Evolutionary conservation across 1,284 basidiomycete species (phyloP).

Genomic region (Naganishia albida): DNA sequence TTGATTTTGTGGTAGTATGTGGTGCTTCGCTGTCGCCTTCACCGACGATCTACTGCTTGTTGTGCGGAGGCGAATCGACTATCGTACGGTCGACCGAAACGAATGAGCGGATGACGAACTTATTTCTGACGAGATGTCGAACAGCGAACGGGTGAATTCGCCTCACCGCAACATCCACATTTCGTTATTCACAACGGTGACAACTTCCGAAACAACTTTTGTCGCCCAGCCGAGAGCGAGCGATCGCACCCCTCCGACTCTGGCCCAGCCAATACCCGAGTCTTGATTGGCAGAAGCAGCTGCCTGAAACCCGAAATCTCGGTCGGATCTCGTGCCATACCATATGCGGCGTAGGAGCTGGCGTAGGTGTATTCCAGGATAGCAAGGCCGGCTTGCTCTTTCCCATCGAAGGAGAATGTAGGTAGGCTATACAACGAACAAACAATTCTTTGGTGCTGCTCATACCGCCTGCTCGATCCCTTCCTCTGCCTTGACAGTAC

Average conservation of each 20-base stretch:
- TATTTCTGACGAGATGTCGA: not conserved
- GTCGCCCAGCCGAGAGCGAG: constrained; percentile 3
- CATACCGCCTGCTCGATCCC: constrained; percentile 3
- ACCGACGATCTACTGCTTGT: too few species aligned
- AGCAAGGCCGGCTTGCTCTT: too few species aligned
- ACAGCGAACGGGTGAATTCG: not conserved
- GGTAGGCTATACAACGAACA: not conserved
- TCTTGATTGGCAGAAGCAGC: constrained; percentile 1
- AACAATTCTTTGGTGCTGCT: not conserved
- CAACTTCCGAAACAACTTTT: constrained; percentile 20
- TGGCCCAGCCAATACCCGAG: constrained; percentile 4
- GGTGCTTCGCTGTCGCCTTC: too few species aligned
- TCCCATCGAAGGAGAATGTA: not conserved
- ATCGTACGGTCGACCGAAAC: too few species aligned
- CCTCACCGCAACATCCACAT: not conserved
- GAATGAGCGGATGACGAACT: not conserved
- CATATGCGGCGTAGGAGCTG: too few species aligned
- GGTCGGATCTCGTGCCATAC: not conserved
- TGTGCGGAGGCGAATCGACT: too few species aligned
- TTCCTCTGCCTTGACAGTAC: constrained; percentile 15
- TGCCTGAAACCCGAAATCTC: constrained; percentile 11
- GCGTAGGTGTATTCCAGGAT: too few species aligned
- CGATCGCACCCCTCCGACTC: constrained; percentile 6
- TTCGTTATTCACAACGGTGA: not conserved
- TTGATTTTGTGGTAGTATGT: not conserved